Conservation (phyloP, 768 basidiomycete genomes). For the Lactarius quietus region DNA sequence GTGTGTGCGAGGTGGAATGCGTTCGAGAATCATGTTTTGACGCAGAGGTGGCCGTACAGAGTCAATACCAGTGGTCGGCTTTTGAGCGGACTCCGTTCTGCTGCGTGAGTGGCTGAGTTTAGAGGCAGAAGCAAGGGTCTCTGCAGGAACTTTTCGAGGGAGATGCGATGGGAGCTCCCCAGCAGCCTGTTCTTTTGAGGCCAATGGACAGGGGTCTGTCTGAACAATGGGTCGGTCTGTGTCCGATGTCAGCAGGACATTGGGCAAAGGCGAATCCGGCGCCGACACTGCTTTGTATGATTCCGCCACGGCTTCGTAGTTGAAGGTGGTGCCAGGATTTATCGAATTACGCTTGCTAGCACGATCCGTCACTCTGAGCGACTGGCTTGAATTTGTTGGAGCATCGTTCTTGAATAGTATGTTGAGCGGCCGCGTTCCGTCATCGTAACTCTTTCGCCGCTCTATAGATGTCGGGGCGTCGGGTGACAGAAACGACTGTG, state of each 20-base stretch:
- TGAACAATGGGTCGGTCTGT: neutral
- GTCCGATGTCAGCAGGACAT: neutral
- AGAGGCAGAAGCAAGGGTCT: slow-evolving; percentile 2
- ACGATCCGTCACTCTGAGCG: slow-evolving; percentile 35
- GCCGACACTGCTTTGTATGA: slow-evolving; percentile 12
- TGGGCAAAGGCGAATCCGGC: slow-evolving; percentile 10
- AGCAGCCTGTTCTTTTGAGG: slow-evolving; percentile 1
- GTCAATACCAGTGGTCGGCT: slow-evolving; percentile 24
- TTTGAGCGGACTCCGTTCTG: slow-evolving; percentile 11
- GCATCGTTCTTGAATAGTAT: slow-evolving; percentile 32
- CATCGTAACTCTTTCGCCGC: slow-evolving; percentile 41
- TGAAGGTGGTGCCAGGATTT: slow-evolving; percentile 47
- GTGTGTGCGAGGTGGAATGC: slow-evolving; percentile 24
- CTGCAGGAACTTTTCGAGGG: slow-evolving; percentile 9
- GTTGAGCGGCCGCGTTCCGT: slow-evolving; percentile 41
- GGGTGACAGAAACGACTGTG: slow-evolving; percentile 26
- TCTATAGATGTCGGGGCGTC: slow-evolving; percentile 29
- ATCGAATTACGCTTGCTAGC: slow-evolving; percentile 52
- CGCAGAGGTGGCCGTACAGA: slow-evolving; percentile 29
- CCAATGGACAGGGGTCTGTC: neutral
- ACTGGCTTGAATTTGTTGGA: slow-evolving; percentile 29
- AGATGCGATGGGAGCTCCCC: slow-evolving; percentile 7
- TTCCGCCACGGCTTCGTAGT: slow-evolving; percentile 21
- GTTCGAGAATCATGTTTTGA: slow-evolving; percentile 22
- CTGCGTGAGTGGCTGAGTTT: slow-evolving; percentile 7